Base-by-base conservation (phyloP, 768 basidiomycete genomes). In the Mycena latifolia region DNA sequence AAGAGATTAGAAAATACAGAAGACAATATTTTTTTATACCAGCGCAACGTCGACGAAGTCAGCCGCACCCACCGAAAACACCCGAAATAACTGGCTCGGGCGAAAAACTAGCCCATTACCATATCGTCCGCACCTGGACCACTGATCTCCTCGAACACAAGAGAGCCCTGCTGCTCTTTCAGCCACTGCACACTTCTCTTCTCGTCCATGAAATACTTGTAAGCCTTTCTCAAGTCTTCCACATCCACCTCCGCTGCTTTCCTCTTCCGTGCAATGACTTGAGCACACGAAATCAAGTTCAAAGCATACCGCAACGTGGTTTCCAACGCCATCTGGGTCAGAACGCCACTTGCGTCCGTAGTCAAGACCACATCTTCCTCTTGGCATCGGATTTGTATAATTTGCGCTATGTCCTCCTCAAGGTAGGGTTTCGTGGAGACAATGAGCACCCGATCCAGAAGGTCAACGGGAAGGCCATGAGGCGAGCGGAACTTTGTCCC, bases 401-500 rank as follows among this genome's bases (percentile, higher is more conserved):
- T 99, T 77, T 97, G 91, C 70, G 89, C 85, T 43, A 97, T 90
- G 61, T 99, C 97, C 10, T 91, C 91, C 52, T 89, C 85, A 14
- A 81, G 77, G 75, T 99, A 99, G 15, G 92, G 89, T 71, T 89
- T 89, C 20, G 98, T 99, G 76, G 91, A 93, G 79, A 99, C 96
- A 72, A 99, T 99, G 69, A 99, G 82, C 48, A 98, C 94, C 39
- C 97, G 89, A 80, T 99, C 97, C 58, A 99, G 87, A 35, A 99
- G 84, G 78, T 99, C 97, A 33, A 94, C 90, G 0, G 97, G 97
- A 10, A 99, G 88, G 29, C 97, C 97, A 75, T 99, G 97, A 2
- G 97, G 97, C 69, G 92, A 92, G 71, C 91, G 90, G 81, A 96
- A 94, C 74, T 94, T 96, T 25, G 97, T 99, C 37, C 97, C 97